phyloP scores from a whole-genome alignment of 345 rosid genomes.

The Punica granatum region DNA sequence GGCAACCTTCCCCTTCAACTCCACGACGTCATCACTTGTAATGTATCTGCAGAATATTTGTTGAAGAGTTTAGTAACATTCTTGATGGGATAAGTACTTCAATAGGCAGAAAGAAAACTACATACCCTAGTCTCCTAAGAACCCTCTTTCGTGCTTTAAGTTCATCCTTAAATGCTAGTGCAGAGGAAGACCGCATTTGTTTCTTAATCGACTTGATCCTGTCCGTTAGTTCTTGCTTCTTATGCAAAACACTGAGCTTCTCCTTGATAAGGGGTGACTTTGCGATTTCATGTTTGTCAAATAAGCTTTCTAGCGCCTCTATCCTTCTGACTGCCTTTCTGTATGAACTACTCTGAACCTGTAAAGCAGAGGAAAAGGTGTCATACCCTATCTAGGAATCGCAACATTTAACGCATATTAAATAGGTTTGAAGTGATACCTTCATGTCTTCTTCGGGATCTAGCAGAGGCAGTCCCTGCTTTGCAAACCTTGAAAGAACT shows the following conservation, averaged over 20 bases:
- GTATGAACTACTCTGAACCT: conserved; percentile 77
- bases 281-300: conserved; percentile 80
- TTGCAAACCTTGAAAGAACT: conserved; percentile 69
- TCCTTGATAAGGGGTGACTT: conserved; percentile 78
- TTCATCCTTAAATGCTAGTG: conserved; percentile 93
- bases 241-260: conserved; percentile 69
- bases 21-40: conserved; percentile 23
- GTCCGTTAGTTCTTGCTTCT: conserved; percentile 66
- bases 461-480: conserved; percentile 53
- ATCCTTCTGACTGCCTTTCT: conserved; percentile 67
- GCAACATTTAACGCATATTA: neutral
- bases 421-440: conserved; percentile 27
- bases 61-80: neutral
- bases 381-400: neutral
- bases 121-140: conserved; percentile 90
- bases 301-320: conserved; percentile 80
- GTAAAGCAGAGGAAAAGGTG: conserved; percentile 15
- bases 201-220: conserved; percentile 78
- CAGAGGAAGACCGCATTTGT: conserved; percentile 60
- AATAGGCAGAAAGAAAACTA: neutral
- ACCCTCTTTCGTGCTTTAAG: conserved; percentile 95
- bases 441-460: conserved; percentile 91
- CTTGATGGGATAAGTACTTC: neutral
- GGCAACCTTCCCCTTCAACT: conserved; percentile 22
- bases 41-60: conserved; percentile 25